A percentile compares a stretch with the other conserved stretches of the same genome.
Evolutionary conservation across 345 rosid genomes (phyloP).

Genomic region (Psidium friedrichsthalianum): DNA sequence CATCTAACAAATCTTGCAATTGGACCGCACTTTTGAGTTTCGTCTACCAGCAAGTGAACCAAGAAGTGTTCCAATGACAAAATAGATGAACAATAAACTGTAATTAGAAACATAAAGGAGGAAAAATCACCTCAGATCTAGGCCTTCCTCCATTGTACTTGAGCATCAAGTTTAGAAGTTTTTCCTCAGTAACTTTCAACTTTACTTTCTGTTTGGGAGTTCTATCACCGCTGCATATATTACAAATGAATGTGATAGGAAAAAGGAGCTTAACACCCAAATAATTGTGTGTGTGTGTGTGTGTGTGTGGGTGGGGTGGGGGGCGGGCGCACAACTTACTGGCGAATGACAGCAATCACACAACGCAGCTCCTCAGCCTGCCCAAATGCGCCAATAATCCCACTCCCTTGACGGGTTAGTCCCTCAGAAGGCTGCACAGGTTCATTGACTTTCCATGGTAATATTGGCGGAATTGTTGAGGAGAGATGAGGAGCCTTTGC

Average conservation of each 20-base stretch:
- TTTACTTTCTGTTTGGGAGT: constrained; percentile 99
- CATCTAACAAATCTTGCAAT: constrained; percentile 97
- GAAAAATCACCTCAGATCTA: constrained; percentile 60
- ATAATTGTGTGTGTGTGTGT: background rate
- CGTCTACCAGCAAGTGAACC: constrained; percentile 44
- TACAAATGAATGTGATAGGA: constrained; percentile 2
- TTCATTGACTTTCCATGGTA: constrained; percentile 95
- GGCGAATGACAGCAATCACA: constrained; percentile 91
- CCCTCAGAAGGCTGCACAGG: constrained; percentile 71
- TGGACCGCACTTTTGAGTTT: constrained; percentile 95
- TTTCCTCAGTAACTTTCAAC: constrained; percentile 96
- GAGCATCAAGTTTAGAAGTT: constrained; percentile 83
- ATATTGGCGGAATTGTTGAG: constrained; percentile 70
- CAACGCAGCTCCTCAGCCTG: constrained; percentile 97
- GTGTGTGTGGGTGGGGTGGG: background rate
- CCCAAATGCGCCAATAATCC: constrained; percentile 86
- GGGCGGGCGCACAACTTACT: constrained; percentile 41
- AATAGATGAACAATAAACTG: background rate
- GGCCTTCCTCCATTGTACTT: constrained; percentile 97
- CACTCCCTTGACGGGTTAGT: constrained; percentile 95
- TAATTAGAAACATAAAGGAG: background rate
- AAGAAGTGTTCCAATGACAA: background rate
- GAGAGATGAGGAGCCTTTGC: constrained; percentile 99
- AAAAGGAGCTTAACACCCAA: background rate
- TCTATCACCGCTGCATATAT: constrained; percentile 79